phyloP scores from a whole-genome alignment of 306 rosid genomes.

The Corylus avellana region DNA sequence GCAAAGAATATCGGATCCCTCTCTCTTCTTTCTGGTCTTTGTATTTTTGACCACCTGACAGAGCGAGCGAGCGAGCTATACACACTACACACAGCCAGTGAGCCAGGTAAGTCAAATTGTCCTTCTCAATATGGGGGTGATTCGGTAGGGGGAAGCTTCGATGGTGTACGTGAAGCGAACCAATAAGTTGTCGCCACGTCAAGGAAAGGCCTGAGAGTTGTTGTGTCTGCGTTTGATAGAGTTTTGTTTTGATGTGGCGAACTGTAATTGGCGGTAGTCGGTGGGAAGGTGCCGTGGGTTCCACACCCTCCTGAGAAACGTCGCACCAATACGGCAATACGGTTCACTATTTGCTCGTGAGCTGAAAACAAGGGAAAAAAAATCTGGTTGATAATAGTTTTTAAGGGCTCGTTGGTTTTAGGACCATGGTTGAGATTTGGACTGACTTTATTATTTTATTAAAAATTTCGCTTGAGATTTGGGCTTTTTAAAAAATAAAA shows the following conservation, averaged over 20 bases:
- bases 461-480: background rate
- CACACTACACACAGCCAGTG: background rate
- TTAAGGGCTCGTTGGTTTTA: no score
- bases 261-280: constrained; percentile 20
- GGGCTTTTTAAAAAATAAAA: no score
- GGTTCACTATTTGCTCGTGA: no score
- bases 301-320: constrained; percentile 9
- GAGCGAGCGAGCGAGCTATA: no score
- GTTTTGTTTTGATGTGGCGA: constrained; percentile 23
- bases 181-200: constrained; percentile 23
- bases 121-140: background rate
- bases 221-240: no score
- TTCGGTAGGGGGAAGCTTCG: constrained; percentile 37
- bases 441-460: background rate
- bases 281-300: constrained; percentile 26
- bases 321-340: background rate
- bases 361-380: no score
- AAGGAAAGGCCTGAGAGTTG: background rate
- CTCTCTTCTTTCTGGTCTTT: background rate
- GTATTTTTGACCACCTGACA: constrained; percentile 18
- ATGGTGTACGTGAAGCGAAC: background rate
- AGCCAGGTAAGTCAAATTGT: background rate
- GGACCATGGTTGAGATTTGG: constrained; percentile 15
- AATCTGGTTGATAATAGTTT: no score
- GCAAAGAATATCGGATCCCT: constrained; percentile 22